phyloP scores from a whole-genome alignment of 306 rosid species.

The Ochetophila trinervis region DNA sequence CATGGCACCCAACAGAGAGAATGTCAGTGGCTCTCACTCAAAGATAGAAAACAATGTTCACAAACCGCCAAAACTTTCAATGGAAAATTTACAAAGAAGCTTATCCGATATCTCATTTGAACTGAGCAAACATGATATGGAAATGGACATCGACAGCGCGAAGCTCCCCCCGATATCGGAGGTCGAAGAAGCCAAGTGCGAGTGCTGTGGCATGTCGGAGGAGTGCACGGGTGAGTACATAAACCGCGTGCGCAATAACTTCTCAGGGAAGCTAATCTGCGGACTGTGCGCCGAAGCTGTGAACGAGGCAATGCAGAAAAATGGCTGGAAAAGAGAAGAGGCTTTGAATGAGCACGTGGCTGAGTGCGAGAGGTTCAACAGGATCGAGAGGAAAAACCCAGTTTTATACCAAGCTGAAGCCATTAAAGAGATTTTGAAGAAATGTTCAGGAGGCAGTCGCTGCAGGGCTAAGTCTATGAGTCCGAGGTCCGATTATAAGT shows the following conservation, averaged over 20 bases:
- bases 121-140: conserved; percentile 18
- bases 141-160: neutral
- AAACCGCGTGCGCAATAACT: conserved; percentile 28
- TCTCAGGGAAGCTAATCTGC: conserved; percentile 46
- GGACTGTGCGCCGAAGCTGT: conserved; percentile 61
- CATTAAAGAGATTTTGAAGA: conserved; percentile 50
- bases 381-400: conserved; percentile 45
- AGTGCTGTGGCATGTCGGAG: conserved; percentile 65
- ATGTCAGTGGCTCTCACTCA: conserved; percentile 14
- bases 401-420: conserved; percentile 50
- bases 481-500: too few species aligned
- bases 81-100: conserved; percentile 43
- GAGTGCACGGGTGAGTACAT: conserved; percentile 57
- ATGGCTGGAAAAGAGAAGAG: conserved; percentile 40
- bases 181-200: conserved; percentile 47
- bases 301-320: conserved; percentile 51
- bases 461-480: conserved; percentile 27
- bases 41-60: neutral
- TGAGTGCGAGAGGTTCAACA: conserved; percentile 52
- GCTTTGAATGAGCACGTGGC: conserved; percentile 46
- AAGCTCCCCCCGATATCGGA: conserved; percentile 25
- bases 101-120: conserved; percentile 38
- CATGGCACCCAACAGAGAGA: conserved; percentile 33
- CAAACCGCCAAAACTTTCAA: conserved; percentile 20
- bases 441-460: conserved; percentile 14